Conservation (phyloP, 148 eudicot genomes). For the Fagopyrum homotropicum region DNA sequence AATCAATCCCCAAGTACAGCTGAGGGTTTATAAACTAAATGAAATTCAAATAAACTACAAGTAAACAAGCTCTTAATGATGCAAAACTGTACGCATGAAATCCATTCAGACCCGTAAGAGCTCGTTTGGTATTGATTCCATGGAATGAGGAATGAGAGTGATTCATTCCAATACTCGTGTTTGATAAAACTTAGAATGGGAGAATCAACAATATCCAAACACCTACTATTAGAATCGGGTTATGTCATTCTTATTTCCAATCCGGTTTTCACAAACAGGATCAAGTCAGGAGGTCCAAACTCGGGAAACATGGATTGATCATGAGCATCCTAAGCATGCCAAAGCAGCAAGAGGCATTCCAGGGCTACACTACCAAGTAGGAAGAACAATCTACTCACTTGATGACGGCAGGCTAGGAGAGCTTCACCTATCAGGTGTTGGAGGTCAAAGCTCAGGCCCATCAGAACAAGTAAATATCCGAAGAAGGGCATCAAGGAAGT, state of each 20-base stretch:
- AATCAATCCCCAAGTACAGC: no score
- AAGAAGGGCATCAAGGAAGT: constrained; percentile 40
- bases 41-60: no score
- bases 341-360: constrained; percentile 55
- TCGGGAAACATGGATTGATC: constrained; percentile 48
- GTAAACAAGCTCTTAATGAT: no score
- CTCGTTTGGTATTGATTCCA: no score
- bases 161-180: no score
- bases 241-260: neutral
- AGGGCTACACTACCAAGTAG: constrained; percentile 53
- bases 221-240: no score
- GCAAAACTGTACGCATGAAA: no score
- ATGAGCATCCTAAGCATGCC: constrained; percentile 59
- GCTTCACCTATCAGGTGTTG: constrained; percentile 58
- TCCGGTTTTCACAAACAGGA: constrained; percentile 25
- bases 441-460: constrained; percentile 68
- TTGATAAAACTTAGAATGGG: no score
- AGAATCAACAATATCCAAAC: no score
- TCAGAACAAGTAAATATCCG: constrained; percentile 27
- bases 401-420: constrained; percentile 86
- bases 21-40: no score
- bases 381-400: constrained; percentile 52
- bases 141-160: no score
- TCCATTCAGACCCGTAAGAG: no score
- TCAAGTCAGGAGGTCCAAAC: constrained; percentile 23